Conservation (phyloP, 345 rosid genomes). For the Arabis hirsuta region DNA sequence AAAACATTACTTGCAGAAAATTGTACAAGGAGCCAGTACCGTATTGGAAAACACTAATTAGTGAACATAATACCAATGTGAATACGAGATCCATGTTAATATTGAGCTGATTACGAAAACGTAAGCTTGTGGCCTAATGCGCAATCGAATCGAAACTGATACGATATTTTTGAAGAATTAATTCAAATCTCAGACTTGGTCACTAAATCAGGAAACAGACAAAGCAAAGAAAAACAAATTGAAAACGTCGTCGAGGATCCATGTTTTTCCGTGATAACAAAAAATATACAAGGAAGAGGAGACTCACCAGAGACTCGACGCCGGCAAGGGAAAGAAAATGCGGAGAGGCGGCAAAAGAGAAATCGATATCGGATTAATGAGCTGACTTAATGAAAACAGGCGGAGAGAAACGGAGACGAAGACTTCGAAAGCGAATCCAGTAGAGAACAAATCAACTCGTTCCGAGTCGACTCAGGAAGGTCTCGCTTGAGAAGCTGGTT, state of each 20-base stretch:
- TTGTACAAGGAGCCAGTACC: neutral
- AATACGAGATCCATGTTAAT: neutral
- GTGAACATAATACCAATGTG: neutral
- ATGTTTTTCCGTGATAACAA: neutral
- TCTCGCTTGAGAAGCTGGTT: conserved; percentile 38
- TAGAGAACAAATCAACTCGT: conserved; percentile 30
- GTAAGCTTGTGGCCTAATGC: neutral
- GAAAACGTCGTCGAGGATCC: conserved; percentile 28
- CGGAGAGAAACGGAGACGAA: neutral
- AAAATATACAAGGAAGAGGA: neutral
- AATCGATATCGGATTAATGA: neutral
- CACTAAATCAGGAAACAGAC: conserved; percentile 23
- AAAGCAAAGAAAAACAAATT: conserved; percentile 12
- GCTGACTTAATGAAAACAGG: conserved; percentile 22
- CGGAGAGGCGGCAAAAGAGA: too few species aligned
- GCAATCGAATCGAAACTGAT: neutral
- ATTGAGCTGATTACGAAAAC: neutral
- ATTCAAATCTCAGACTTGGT: conserved; percentile 4
- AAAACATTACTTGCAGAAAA: neutral
- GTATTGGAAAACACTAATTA: neutral
- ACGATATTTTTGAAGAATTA: neutral
- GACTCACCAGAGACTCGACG: conserved; percentile 32
- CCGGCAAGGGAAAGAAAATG: conserved; percentile 3
- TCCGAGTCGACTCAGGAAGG: conserved; percentile 41
- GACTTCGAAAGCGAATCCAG: conserved; percentile 22